A percentile compares a stretch with the other conserved stretches of the same genome.
Conservation (phyloP, 345 rosid species). For the Melaleuca alternifolia region DNA sequence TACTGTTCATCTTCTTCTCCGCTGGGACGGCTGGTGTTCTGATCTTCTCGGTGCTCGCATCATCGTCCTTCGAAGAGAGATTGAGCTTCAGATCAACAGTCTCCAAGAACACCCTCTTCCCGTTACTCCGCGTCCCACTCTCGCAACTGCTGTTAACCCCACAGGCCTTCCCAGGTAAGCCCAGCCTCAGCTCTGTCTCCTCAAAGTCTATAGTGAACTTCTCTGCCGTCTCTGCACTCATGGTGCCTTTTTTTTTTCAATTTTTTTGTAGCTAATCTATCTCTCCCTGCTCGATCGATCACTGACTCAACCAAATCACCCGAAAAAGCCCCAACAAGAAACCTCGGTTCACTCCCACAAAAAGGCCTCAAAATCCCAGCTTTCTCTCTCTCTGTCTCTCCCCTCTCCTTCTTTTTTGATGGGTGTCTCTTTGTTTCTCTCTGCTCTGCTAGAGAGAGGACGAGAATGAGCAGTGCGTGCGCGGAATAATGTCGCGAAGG, state of each 20-base stretch:
- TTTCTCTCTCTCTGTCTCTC: neutral
- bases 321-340: neutral
- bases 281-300: neutral
- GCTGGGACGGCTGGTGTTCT: slow-evolving; percentile 9
- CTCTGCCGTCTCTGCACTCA: slow-evolving; percentile 3
- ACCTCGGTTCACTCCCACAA: neutral
- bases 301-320: neutral
- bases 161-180: slow-evolving; percentile 35
- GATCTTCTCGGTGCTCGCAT: neutral
- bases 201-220: slow-evolving; percentile 61
- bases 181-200: slow-evolving; percentile 81
- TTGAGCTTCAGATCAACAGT: slow-evolving; percentile 67
- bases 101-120: slow-evolving; percentile 65
- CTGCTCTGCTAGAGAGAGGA: neutral
- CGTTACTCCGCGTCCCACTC: slow-evolving; percentile 10
- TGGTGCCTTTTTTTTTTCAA: slow-evolving; percentile 4
- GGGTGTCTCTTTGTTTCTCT: neutral
- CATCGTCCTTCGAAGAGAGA: slow-evolving; percentile 29
- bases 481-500: neutral
- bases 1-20: slow-evolving; percentile 9
- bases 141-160: slow-evolving; percentile 8
- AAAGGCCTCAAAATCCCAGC: neutral
- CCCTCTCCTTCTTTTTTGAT: neutral
- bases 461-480: neutral
- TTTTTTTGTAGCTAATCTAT: neutral